Conservation (phyloP, 129 eudicot species). For the Artemisia argyi region DNA sequence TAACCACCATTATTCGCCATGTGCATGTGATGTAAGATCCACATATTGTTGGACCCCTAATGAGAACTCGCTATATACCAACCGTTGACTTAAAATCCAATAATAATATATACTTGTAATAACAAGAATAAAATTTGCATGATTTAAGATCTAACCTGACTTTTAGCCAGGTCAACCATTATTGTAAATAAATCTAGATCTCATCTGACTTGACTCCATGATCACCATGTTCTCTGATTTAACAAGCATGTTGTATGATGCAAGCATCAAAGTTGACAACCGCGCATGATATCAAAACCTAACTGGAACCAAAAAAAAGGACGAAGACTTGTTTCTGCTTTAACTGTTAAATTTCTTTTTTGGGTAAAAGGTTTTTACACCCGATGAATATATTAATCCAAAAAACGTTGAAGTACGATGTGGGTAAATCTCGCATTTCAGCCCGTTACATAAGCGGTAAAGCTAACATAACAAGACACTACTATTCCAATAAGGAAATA, state of each 20-base stretch:
- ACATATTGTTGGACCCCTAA: neutral
- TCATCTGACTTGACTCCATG: slow-evolving; percentile 19
- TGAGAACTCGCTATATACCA: slow-evolving; percentile 4
- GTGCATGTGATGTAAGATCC: slow-evolving; percentile 19
- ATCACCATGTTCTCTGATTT: slow-evolving; percentile 31
- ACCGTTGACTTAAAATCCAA: neutral
- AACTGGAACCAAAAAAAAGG: neutral
- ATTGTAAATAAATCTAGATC: slow-evolving; percentile 29
- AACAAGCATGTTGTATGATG: slow-evolving; percentile 24
- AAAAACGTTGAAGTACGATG: no score
- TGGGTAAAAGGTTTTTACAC: no score
- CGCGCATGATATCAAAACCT: neutral
- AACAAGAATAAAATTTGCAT: slow-evolving; percentile 13
- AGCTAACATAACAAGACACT: no score
- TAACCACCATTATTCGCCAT: slow-evolving; percentile 11
- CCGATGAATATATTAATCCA: no score
- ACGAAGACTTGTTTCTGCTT: no score
- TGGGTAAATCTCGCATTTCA: no score
- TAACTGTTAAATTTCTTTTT: no score
- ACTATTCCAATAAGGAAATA: no score
- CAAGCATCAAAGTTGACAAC: slow-evolving; percentile 15
- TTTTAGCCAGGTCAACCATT: slow-evolving; percentile 25
- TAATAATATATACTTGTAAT: neutral
- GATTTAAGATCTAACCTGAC: slow-evolving; percentile 25
- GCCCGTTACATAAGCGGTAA: no score